phyloP scores from a whole-genome alignment of 139 green algal species.

The Tetratostichococcus sp. region DNA sequence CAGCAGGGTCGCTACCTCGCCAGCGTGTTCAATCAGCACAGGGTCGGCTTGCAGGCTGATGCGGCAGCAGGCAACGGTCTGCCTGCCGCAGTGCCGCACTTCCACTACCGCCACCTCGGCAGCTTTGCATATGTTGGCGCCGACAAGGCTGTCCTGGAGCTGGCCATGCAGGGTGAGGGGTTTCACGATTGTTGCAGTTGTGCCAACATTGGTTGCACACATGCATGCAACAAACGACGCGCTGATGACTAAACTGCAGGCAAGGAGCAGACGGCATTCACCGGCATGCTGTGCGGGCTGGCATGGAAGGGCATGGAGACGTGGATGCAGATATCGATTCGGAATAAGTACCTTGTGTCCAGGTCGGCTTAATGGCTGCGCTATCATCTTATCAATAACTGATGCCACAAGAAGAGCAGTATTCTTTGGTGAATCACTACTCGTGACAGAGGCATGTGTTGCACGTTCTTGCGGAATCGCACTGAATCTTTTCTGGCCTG shows the following conservation, averaged over 20 bases:
- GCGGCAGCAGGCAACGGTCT: not conserved
- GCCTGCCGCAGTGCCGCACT: not conserved
- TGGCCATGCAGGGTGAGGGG: not conserved
- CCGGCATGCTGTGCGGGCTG: not conserved
- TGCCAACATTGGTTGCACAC: no score
- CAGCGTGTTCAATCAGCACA: constrained; percentile 23
- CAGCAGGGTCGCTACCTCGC: constrained; percentile 55
- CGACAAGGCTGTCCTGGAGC: not conserved
- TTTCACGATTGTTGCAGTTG: no score
- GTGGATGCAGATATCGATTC: constrained; percentile 32
- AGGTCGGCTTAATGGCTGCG: no score
- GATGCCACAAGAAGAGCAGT: no score
- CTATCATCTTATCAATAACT: no score
- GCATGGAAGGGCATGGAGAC: constrained; percentile 30
- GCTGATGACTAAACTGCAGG: no score
- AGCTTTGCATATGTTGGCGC: constrained; percentile 19
- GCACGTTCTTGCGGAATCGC: no score
- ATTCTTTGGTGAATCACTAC: no score
- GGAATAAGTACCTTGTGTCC: constrained; percentile 37
- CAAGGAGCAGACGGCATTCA: not conserved
- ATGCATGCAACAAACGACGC: no score
- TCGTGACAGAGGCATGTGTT: no score
- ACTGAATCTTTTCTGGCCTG: no score
- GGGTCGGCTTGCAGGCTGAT: not conserved
- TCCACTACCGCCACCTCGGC: constrained; percentile 21